Evolutionary conservation across 2,329 filamentous ascomycete genomes (phyloP).

Genomic region (Fusarium albidum): DNA sequence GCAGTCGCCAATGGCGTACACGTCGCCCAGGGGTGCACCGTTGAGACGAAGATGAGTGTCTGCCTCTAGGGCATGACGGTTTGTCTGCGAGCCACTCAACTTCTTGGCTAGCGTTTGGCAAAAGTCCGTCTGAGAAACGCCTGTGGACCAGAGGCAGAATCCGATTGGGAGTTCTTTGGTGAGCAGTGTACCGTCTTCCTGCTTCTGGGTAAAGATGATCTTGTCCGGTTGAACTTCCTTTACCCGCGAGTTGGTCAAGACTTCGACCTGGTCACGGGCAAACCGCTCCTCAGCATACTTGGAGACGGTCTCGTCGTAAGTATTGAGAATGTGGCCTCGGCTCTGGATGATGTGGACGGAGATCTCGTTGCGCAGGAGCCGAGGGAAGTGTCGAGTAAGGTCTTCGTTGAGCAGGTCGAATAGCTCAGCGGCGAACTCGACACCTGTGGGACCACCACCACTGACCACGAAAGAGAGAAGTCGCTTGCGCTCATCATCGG

Average conservation of each 20-base stretch:
- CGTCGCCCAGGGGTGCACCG: slow-evolving; percentile 89
- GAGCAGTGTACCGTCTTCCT: slow-evolving; percentile 74
- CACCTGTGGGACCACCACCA: slow-evolving; percentile 94
- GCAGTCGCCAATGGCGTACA: slow-evolving; percentile 97
- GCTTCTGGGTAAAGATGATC: slow-evolving; percentile 88
- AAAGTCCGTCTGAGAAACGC: slow-evolving; percentile 86
- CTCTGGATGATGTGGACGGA: slow-evolving; percentile 98
- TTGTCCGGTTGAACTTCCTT: slow-evolving; percentile 85
- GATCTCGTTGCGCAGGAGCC: slow-evolving; percentile 93
- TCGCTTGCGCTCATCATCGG: slow-evolving; percentile 85
- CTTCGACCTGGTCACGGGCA: slow-evolving; percentile 87
- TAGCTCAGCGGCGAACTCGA: slow-evolving; percentile 96
- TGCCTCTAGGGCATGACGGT: slow-evolving; percentile 91
- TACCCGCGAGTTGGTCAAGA: slow-evolving; percentile 92
- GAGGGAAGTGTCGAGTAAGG: slow-evolving; percentile 82
- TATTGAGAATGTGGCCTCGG: slow-evolving; percentile 94
- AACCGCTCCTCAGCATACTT: slow-evolving; percentile 92
- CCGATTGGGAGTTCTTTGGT: slow-evolving; percentile 94
- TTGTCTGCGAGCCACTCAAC: slow-evolving; percentile 79
- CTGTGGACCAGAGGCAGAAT: slow-evolving; percentile 98
- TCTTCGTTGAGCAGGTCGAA: slow-evolving; percentile 98
- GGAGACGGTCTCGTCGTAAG: slow-evolving; percentile 94
- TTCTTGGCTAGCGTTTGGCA: slow-evolving; percentile 80
- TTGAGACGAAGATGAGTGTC: slow-evolving; percentile 91
- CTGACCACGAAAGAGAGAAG: slow-evolving; percentile 95